These are phyloP conservation scores for Oenanthe sinensis DNA, from an alignment of 129 eudicot genomes.

Conservation along the genomic window DNA sequence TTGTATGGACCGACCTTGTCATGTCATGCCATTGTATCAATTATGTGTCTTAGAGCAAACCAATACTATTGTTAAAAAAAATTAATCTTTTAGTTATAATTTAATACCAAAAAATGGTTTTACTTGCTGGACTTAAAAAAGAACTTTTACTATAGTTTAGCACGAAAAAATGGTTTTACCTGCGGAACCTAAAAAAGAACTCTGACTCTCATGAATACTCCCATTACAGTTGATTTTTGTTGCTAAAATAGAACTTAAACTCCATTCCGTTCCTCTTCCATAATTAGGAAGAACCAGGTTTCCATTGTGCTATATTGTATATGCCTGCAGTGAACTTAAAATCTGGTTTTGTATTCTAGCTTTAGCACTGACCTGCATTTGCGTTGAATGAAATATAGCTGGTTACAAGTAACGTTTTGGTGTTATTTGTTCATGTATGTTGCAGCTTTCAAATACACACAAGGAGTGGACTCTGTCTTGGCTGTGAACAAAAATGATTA, in stretches of 20 bases:
- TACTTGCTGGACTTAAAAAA: background rate
- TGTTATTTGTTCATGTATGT: background rate
- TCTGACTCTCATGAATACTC: no score
- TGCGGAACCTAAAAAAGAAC: background rate
- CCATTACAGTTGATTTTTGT: no score
- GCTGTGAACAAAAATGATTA: conserved; percentile 56
- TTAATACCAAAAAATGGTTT: background rate
- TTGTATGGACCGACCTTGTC: background rate
- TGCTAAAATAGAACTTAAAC: background rate
- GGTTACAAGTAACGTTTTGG: background rate
- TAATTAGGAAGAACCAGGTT: no score
- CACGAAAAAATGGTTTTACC: no score
- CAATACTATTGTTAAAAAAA: background rate
- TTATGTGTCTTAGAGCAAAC: no score
- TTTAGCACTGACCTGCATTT: background rate
- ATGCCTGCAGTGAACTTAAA: background rate
- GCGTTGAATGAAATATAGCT: background rate
- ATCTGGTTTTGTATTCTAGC: background rate
- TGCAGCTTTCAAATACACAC: conserved; percentile 55
- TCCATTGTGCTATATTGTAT: no score
- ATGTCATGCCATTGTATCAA: background rate
- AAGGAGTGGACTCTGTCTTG: conserved; percentile 63
- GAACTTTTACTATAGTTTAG: no score
- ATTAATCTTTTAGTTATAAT: no score
- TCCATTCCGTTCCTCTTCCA: background rate